Percentiles rank a stretch among this genome's conserved stretches.
Evolutionary conservation across 2,329 filamentous ascomycete genomes (phyloP).

Genomic region (Pseudocercospora pini-densiflorae): DNA sequence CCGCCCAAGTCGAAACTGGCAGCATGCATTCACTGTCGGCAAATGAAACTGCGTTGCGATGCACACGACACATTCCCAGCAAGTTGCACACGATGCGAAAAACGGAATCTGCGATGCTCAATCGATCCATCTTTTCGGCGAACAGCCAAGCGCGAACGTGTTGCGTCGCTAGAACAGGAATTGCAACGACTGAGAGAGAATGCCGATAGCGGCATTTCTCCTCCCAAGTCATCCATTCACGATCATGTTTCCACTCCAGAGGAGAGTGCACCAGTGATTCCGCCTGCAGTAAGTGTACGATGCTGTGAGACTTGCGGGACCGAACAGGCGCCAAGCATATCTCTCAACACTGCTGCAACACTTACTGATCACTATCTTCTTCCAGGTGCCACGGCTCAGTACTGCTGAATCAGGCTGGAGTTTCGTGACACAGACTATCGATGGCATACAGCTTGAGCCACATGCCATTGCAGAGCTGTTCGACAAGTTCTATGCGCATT

Average conservation of each 20-base stretch:
- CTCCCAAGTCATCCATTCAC: neutral
- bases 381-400: neutral
- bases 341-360: neutral
- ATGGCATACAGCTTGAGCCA: slow-evolving; percentile 1
- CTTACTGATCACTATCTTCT: neutral
- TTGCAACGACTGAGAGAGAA: slow-evolving; percentile 2
- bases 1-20: slow-evolving; percentile 14
- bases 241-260: slow-evolving; percentile 1
- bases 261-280: neutral
- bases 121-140: slow-evolving; percentile 16
- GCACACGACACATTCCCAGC: slow-evolving; percentile 15
- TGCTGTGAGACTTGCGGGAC: neutral
- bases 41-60: slow-evolving; percentile 12
- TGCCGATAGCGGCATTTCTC: slow-evolving; percentile 1
- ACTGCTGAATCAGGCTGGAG: slow-evolving; percentile 1
- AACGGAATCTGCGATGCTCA: slow-evolving; percentile 12
- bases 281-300: neutral
- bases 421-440: slow-evolving; percentile 7
- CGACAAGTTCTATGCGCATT: slow-evolving; percentile 15
- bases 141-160: slow-evolving; percentile 11
- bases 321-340: neutral
- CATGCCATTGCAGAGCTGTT: slow-evolving; percentile 6
- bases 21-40: slow-evolving; percentile 13
- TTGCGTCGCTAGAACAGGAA: slow-evolving; percentile 7
- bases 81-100: slow-evolving; percentile 9